Base-by-base conservation (phyloP, 768 basidiomycete species). In the Chalciporus pseudorubinellus region DNA sequence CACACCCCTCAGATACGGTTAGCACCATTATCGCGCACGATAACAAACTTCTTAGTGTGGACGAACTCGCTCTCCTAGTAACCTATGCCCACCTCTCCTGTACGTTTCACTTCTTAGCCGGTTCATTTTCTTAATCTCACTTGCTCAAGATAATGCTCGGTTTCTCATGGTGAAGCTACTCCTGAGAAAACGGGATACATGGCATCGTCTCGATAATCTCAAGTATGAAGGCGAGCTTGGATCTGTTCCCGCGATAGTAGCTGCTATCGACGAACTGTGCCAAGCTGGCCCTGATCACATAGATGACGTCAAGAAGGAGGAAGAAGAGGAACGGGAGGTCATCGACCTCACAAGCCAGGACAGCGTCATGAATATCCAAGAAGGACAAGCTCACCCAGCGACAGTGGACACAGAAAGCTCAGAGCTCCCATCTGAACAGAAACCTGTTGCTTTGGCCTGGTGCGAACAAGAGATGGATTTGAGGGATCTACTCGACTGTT, bases 131-230 rank as follows among this genome's bases (percentile, higher is more conserved):
- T 21, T 14, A 19, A 44, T 12, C 61, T 63, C 31, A 69, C 33
- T 13, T 20, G 18, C 14, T 3, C 33, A 53, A 85, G 83, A 81
- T 57, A 64, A 74, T 13, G 77, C 84, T 3, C 73, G 77, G 22
- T 87, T 85, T 64, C 77, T 89, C 14, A 74, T 87, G 54, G 74
- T 81, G 16, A 79, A 84, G 19, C 70, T 89, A 9, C 72, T 81
- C n/a, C 72, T 86, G 8, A 78, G 86, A 45, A 83, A 83, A 56
- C 72, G 72, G 24, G 75, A 73, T 50, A 74, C 75, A 56, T 84
- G 83, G 72, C 76, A 81, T 51, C 76, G 80, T 3, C 68, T 78
- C 6, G 66, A 67, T 36, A 55, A 68, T 2, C 66, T 86, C 19
- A 75, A 69, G 51, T 80, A 78, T 48, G 59, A 63, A 44, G 39